These are phyloP conservation scores for Xylaria multiplex DNA, from an alignment of 2,329 filamentous ascomycete species.

Conservation along the genomic window DNA sequence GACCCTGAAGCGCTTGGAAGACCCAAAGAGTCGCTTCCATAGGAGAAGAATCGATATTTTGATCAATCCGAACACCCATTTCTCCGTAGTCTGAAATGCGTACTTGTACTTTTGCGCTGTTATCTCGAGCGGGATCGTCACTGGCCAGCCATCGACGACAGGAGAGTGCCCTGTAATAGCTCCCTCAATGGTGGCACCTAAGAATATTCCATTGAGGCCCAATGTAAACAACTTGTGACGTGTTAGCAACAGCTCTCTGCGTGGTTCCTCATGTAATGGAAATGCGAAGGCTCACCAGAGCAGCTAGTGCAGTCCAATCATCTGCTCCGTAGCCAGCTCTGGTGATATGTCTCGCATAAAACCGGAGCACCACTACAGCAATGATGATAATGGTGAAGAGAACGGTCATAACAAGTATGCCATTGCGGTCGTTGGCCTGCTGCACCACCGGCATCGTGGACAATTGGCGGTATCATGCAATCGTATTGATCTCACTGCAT, in stretches of 20 bases:
- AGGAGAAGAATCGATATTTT: conserved; percentile 42
- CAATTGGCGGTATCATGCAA: not conserved
- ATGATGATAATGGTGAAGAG: conserved; percentile 27
- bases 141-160: conserved; percentile 27
- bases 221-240: conserved; percentile 20
- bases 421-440: conserved; percentile 23
- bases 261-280: no score
- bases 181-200: conserved; percentile 30
- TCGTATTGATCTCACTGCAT: not conserved
- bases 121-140: conserved; percentile 30
- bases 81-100: conserved; percentile 38
- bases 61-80: conserved; percentile 39
- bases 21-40: conserved; percentile 39
- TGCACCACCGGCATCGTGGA: conserved; percentile 6
- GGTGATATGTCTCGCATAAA: conserved; percentile 32
- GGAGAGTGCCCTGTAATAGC: conserved; percentile 26
- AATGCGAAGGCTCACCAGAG: conserved; percentile 5
- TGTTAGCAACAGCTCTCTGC: not conserved
- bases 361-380: conserved; percentile 19
- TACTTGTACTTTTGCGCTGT: conserved; percentile 39
- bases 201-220: conserved; percentile 32
- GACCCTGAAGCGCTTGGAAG: not conserved
- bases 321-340: conserved; percentile 27
- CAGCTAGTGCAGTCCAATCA: conserved; percentile 34
- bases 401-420: conserved; percentile 30